Evolutionary conservation across 768 basidiomycete genomes (phyloP), one percentile per base, ranked within the genome.

Genomic region (Cystofilobasidium bisporidii): DNA sequence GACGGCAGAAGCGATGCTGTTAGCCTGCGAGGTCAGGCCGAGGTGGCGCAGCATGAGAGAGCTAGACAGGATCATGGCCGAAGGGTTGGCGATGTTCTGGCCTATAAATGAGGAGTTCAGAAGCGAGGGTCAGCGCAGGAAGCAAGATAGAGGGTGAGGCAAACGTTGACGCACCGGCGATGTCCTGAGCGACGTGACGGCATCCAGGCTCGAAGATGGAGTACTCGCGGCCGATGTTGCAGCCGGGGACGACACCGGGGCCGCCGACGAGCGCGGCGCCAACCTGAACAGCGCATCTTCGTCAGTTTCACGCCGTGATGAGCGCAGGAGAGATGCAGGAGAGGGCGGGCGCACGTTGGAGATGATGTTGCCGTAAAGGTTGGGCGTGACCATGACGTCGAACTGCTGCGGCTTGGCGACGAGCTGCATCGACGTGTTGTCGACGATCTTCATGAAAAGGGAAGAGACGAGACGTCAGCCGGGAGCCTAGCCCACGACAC

Each of bases 331-430:
- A n/a, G n/a, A 48, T 6, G n/a, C 3, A 24, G 4, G 47, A 14
- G 20, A 10, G n/a, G 18, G 15, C 14, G 41, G 14, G 24, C 20
- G 47, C 20, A 48, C 47, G 82, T 99, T 97, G 72, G 90, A 92
- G 69, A 93, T 87, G 74, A 98, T 98, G 72, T 91, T 93, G 68
- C 94, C 94, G 79, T 98, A 98, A 62, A 62, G 45, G 79, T 94
- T 92, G 65, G 91, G 92, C 90, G 94, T 96, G 75, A 98, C 96
- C 93, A 99, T 96, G 70, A 98, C 94, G 75, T 99, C 96, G 75
- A 99, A 99, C 77, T 99, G 96, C 71, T 82, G 82, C 36, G 96
- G 96, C 73, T 86, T 88, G 38, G 93, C 89, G 70, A 99, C 96
- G 72, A 99, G 86, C 79, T 99, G 40, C 14, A 30, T 38, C 22